These are phyloP conservation scores for Malus fusca DNA, from an alignment of 306 rosid genomes.

Conservation along the genomic window DNA sequence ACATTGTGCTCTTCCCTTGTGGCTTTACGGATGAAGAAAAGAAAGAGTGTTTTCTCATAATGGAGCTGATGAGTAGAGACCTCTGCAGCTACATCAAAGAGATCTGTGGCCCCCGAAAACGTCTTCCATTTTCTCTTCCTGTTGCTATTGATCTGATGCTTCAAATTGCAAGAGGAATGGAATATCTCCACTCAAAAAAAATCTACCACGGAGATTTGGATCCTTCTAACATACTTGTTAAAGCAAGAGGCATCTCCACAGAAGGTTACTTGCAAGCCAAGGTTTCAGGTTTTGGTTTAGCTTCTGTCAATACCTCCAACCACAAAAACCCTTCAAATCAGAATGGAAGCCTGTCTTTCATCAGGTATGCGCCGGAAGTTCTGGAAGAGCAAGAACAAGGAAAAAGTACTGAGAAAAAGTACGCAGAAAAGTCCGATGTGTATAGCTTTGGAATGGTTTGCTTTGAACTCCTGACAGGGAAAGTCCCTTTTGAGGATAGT, in stretches of 20 bases:
- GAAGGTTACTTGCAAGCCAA: slow-evolving; percentile 69
- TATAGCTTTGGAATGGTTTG: slow-evolving; percentile 95
- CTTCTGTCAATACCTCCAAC: slow-evolving; percentile 28
- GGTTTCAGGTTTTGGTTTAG: slow-evolving; percentile 61
- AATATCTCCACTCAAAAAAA: slow-evolving; percentile 65
- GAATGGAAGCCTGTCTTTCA: slow-evolving; percentile 50
- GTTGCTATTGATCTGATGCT: slow-evolving; percentile 85
- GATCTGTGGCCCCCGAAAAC: slow-evolving; percentile 49
- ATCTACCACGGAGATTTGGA: slow-evolving; percentile 65
- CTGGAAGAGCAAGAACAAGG: slow-evolving; percentile 73
- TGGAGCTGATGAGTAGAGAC: slow-evolving; percentile 79
- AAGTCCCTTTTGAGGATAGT: slow-evolving; percentile 89
- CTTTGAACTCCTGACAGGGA: slow-evolving; percentile 82
- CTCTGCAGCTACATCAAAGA: slow-evolving; percentile 57
- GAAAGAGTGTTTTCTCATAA: slow-evolving; percentile 65
- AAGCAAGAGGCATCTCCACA: slow-evolving; percentile 46
- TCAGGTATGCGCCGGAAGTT: slow-evolving; percentile 86
- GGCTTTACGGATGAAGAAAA: slow-evolving; percentile 74
- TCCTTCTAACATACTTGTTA: slow-evolving; percentile 67
- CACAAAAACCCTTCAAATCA: slow-evolving; percentile 49
- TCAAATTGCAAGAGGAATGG: slow-evolving; percentile 91
- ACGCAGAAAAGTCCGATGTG: slow-evolving; percentile 71
- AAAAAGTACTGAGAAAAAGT: slow-evolving; percentile 33
- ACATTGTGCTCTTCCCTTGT: slow-evolving; percentile 52
- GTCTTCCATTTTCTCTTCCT: slow-evolving; percentile 56